Conservation (phyloP, 768 basidiomycete genomes). For the Lactifluus volemus region DNA sequence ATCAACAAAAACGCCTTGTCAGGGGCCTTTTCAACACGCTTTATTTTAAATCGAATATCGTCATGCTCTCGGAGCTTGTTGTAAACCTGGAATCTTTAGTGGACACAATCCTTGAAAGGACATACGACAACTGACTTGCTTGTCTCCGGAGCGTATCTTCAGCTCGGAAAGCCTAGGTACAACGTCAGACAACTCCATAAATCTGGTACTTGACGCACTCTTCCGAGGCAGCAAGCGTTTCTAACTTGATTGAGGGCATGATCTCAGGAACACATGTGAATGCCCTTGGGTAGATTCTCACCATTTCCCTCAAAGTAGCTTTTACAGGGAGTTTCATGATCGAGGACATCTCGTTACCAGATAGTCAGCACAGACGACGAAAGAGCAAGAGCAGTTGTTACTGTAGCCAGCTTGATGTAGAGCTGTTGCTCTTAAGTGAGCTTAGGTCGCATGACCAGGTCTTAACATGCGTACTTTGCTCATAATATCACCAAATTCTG, state of each 20-base stretch:
- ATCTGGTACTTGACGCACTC: conserved; percentile 22
- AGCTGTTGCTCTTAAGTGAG: conserved; percentile 37
- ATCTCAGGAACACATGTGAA: not conserved
- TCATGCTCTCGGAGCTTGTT: conserved; percentile 60
- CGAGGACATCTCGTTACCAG: conserved; percentile 46
- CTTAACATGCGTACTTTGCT: conserved; percentile 49
- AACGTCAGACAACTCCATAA: not conserved
- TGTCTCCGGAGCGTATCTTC: conserved; percentile 70
- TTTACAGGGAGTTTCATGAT: conserved; percentile 52
- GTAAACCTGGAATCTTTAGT: conserved; percentile 33
- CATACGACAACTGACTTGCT: conserved; percentile 36
- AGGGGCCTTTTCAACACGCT: conserved; percentile 55
- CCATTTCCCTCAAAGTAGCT: conserved; percentile 57
- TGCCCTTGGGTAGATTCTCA: conserved; percentile 26
- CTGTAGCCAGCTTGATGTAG: not conserved
- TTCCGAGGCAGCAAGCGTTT: conserved; percentile 14
- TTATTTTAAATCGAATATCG: conserved; percentile 74
- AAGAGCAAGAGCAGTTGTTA: conserved; percentile 7
- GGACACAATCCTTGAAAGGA: not conserved
- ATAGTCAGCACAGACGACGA: not conserved
- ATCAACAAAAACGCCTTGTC: conserved; percentile 80
- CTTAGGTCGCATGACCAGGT: not conserved
- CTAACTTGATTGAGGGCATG: conserved; percentile 15
- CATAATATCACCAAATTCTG: conserved; percentile 81
- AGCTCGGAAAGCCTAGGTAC: conserved; percentile 52